Evolutionary conservation across 768 basidiomycete genomes (phyloP).

Genomic region (Suillus decipiens): DNA sequence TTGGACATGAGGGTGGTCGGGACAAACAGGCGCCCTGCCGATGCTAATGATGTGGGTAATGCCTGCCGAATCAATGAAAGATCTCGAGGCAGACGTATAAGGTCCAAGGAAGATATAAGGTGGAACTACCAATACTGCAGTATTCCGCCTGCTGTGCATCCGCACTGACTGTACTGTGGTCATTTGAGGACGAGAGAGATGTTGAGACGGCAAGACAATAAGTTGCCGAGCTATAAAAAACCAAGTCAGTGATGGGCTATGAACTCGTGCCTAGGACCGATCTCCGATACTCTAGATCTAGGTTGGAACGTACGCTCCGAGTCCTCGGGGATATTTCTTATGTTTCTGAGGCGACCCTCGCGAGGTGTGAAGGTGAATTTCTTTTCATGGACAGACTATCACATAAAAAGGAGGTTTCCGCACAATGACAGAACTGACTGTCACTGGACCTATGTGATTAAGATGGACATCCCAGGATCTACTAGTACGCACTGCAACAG

Average conservation of each 20-base stretch:
- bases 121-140: conserved; percentile 15
- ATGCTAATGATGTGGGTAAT: conserved; percentile 46
- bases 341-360: no score
- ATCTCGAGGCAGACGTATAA: conserved; percentile 37
- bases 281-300: not conserved
- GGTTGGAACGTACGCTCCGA: not conserved
- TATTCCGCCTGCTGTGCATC: not conserved
- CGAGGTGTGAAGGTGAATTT: no score
- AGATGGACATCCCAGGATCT: no score
- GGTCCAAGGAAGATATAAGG: conserved; percentile 44
- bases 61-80: conserved; percentile 34
- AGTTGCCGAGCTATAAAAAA: not conserved
- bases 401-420: no score
- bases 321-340: no score
- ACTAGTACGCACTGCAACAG: no score
- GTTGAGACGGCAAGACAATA: not conserved
- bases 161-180: not conserved
- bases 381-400: no score
- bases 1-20: conserved; percentile 29
- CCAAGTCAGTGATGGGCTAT: not conserved
- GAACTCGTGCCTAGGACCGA: not conserved
- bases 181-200: not conserved
- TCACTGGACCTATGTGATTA: no score
- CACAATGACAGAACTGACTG: no score
- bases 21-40: conserved; percentile 33